Base-by-base conservation (phyloP, 345 rosid species). In the Gossypium sturtianum region DNA sequence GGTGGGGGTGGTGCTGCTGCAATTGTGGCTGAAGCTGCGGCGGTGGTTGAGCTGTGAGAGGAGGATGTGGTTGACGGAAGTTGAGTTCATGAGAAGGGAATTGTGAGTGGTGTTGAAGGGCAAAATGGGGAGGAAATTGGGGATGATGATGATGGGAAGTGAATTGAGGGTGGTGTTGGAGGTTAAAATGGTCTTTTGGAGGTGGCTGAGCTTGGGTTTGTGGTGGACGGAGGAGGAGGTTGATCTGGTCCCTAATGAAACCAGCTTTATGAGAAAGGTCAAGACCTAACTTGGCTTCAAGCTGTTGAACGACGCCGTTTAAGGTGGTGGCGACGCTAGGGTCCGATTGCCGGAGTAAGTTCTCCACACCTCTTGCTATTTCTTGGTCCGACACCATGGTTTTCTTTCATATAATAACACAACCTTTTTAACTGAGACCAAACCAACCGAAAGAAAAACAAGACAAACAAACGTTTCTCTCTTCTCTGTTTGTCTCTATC, bases 361-460 rank as follows among this genome's bases (percentile, higher is more conserved):
- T 86, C 90, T 93, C 98, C 27, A 93, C 85, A 34, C 91, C 91
- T 81, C 82, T 87, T 23, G 94, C 97, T 86, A 91, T 84, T 66
- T 94, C 96, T 83, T 88, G 93, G 94, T 94, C 91, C 76, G 96
- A 79, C 86, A 88, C 91, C 94, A 91, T 88, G 78, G 70, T 78
- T 80, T 80, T 19, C 78, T 82, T 77, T 82, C 80, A 75, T 76
- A 70, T 66, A 76, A 76, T 34, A 6, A 16, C 19, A 62, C 72
- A 52, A 2, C 56, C 56, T 17, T 64, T 34, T 38, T 76, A 86
- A 86, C 86, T 34, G 81, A 11, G 82, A 34, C 41, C 78, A 71
- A 78, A 41, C 23, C 62, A 56, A 56, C 23, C 25, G 1, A 8
- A 11, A 19, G 56, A 44, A 47, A 20, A 63, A 34, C 41, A 34